Conservation (phyloP, 2,329 filamentous ascomycete genomes). For the Colletotrichum phormii region DNA sequence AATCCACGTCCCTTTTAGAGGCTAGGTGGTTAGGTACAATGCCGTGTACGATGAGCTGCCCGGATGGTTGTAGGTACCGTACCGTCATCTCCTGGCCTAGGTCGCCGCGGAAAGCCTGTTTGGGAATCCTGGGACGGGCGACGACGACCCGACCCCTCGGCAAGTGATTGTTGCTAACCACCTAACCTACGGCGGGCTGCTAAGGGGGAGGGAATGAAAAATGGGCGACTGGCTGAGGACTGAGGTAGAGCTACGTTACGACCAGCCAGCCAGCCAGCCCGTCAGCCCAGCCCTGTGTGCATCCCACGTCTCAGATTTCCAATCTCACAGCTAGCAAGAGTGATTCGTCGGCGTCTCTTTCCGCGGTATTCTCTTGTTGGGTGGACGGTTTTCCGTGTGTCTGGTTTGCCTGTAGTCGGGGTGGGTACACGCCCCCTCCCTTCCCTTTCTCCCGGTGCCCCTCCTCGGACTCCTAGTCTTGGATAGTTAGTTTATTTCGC, state of each 20-base stretch:
- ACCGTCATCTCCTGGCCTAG: not conserved
- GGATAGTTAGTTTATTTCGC: not conserved
- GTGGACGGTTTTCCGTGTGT: not conserved
- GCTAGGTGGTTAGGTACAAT: no score
- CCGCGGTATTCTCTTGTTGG: not conserved
- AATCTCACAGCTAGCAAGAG: not conserved
- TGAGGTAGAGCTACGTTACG: not conserved
- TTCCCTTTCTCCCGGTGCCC: not conserved
- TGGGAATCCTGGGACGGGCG: not conserved
- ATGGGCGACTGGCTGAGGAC: not conserved
- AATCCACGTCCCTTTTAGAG: not conserved
- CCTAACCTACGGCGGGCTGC: not conserved
- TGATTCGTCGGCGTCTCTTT: not conserved
- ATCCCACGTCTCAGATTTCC: conserved; percentile 10
- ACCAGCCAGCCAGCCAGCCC: conserved; percentile 1
- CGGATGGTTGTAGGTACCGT: not conserved
- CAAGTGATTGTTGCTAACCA: not conserved
- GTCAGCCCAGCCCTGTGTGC: conserved; percentile 28
- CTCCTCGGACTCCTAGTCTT: not conserved
- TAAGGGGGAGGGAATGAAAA: not conserved
- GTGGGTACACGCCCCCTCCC: not conserved
- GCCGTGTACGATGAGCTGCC: not conserved
- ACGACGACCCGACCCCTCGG: not conserved
- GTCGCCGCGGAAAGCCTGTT: not conserved
- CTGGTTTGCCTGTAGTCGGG: not conserved